phyloP scores from a whole-genome alignment of 371 early-diverging fungal species.

The Mucor saturninus region DNA sequence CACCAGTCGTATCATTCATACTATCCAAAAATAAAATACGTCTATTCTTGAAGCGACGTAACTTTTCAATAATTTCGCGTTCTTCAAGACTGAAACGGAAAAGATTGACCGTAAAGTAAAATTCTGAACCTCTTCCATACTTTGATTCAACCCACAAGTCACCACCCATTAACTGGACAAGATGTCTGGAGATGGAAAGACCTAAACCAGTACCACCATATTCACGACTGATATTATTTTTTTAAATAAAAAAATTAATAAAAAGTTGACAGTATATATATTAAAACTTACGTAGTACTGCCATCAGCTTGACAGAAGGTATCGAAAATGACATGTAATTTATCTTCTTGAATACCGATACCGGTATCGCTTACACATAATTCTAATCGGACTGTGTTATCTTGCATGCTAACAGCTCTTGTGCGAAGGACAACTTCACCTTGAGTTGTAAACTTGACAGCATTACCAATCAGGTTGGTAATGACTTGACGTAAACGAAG shows the following conservation, averaged over 20 bases:
- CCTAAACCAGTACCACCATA: slow-evolving; percentile 89
- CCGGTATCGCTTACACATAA: slow-evolving; percentile 84
- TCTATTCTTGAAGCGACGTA: slow-evolving; percentile 49
- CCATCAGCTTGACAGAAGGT: slow-evolving; percentile 86
- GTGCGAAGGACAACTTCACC: slow-evolving; percentile 68
- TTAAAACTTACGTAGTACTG: slow-evolving; percentile 66
- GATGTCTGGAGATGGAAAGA: slow-evolving; percentile 75
- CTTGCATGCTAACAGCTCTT: slow-evolving; percentile 36
- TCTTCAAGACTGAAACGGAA: slow-evolving; percentile 19
- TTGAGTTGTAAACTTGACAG: slow-evolving; percentile 82
- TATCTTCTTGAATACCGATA: slow-evolving; percentile 82
- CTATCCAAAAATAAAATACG: slow-evolving; percentile 59
- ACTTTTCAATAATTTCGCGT: slow-evolving; percentile 39
- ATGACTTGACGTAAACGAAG: slow-evolving; percentile 78
- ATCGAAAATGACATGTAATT: slow-evolving; percentile 76
- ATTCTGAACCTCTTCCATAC: slow-evolving; percentile 72
- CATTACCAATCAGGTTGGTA: slow-evolving; percentile 83
- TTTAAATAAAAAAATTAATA: background rate
- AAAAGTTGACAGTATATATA: background rate
- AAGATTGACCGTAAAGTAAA: slow-evolving; percentile 71
- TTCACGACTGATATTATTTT: slow-evolving; percentile 55
- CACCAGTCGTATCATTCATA: slow-evolving; percentile 41
- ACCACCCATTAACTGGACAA: slow-evolving; percentile 83
- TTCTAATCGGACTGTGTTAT: slow-evolving; percentile 54
- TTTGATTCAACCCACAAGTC: slow-evolving; percentile 76